A percentile compares a stretch with the other conserved stretches of the same genome.
phyloP scores from a whole-genome alignment of 169 alveolate genomes.

The Plasmodium fragile region DNA sequence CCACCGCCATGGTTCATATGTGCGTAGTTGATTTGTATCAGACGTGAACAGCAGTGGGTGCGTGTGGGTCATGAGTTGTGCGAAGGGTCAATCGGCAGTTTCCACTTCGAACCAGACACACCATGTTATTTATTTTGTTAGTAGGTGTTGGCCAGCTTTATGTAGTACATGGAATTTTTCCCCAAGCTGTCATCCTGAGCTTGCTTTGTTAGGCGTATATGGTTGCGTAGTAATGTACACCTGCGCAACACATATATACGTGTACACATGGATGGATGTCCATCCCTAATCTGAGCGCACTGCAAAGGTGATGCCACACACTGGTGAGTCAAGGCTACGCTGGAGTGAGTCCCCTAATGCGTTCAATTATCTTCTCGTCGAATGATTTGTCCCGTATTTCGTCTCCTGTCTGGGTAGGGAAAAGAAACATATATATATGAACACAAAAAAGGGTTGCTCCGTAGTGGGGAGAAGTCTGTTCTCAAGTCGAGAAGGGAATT shows the following conservation, averaged over 20 bases:
- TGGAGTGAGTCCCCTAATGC: slow-evolving; percentile 11
- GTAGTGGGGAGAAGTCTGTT: background rate
- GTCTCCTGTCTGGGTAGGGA: slow-evolving; percentile 46
- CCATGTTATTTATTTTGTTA: background rate
- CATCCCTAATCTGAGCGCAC: background rate
- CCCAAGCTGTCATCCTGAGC: background rate
- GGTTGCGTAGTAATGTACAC: background rate
- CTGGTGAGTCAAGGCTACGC: background rate
- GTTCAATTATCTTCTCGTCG: slow-evolving; percentile 64
- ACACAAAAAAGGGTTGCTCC: background rate
- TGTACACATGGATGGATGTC: background rate
- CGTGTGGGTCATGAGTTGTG: background rate
- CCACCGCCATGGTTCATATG: slow-evolving; percentile 33
- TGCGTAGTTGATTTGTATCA: background rate
- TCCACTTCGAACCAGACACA: background rate
- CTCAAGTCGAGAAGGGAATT: background rate
- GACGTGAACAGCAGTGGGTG: background rate
- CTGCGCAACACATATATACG: background rate
- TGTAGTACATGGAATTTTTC: background rate
- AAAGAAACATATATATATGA: background rate
- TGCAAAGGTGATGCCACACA: background rate
- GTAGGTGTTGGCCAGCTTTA: background rate
- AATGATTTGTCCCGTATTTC: slow-evolving; percentile 58
- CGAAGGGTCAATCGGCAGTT: background rate
- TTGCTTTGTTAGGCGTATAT: background rate